phyloP scores from a whole-genome alignment of 208 protist genomes.

The Wallacemonas sp. region DNA sequence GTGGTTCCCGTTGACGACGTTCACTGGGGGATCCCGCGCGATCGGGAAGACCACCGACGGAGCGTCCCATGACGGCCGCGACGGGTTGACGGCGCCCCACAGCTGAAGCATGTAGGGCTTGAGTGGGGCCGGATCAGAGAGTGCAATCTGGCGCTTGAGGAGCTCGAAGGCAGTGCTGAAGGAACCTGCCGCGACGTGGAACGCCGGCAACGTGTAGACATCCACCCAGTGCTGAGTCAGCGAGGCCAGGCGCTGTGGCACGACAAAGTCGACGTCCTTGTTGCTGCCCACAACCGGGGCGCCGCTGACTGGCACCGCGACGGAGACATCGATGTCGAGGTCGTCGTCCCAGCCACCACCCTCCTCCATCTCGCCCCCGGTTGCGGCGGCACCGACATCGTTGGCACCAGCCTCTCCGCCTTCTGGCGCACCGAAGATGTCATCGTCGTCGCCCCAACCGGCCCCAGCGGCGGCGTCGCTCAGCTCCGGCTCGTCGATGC shows the following conservation, averaged over 20 bases:
- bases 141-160: conserved; percentile 88
- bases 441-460: conserved; percentile 62
- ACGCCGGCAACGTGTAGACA: conserved; percentile 79
- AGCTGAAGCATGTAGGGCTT: conserved; percentile 87
- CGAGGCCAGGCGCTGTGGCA: conserved; percentile 57
- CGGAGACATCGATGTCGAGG: conserved; percentile 68
- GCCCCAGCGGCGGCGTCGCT: conserved; percentile 34
- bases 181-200: conserved; percentile 95
- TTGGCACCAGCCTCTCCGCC: conserved; percentile 25
- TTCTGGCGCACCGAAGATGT: conserved; percentile 11
- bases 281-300: conserved; percentile 11
- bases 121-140: conserved; percentile 91
- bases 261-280: conserved; percentile 28
- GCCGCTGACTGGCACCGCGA: conserved; percentile 15
- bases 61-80: conserved; percentile 37
- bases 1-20: conserved; percentile 36
- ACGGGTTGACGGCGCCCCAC: conserved; percentile 70
- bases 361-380: conserved; percentile 17
- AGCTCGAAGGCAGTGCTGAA: conserved; percentile 94
- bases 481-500: conserved; percentile 24
- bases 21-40: conserved; percentile 32
- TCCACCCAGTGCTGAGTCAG: conserved; percentile 81
- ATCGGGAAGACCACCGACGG: conserved; percentile 49
- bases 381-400: conserved; percentile 4
- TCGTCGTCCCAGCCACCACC: conserved; percentile 76